A percentile compares a stretch with the other conserved stretches of the same genome.
These are phyloP conservation scores for Leccinum subspadiceum DNA, from an alignment of 1,284 basidiomycete genomes.

Conservation along the genomic window DNA sequence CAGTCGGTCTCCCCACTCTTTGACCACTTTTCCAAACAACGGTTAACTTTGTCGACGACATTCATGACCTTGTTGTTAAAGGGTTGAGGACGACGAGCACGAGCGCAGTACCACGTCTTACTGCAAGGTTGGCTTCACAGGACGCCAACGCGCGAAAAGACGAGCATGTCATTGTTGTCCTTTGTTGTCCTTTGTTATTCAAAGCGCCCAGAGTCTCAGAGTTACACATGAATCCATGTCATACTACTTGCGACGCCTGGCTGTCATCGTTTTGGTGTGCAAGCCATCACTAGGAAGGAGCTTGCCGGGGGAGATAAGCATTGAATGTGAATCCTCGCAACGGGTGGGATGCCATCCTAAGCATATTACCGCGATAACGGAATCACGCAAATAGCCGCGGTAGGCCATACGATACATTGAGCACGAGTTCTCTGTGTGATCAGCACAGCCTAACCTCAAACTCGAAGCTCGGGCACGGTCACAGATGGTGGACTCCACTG, in stretches of 20 bases:
- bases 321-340: no score
- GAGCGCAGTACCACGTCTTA: constrained; percentile 17
- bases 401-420: background rate
- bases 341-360: no score
- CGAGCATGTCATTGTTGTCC: constrained; percentile 28
- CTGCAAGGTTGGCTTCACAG: constrained; percentile 11
- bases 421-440: background rate
- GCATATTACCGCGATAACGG: background rate
- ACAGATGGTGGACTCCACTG: background rate
- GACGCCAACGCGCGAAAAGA: constrained; percentile 21
- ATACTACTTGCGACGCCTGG: no score
- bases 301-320: background rate
- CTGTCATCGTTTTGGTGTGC: no score
- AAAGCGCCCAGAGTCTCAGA: background rate
- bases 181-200: constrained; percentile 30
- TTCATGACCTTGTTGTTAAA: constrained; percentile 42
- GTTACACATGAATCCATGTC: no score
- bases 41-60: constrained; percentile 46
- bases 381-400: background rate
- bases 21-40: constrained; percentile 51
- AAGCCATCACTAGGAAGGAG: no score
- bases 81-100: constrained; percentile 14
- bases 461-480: background rate
- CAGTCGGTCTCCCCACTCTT: constrained; percentile 61
- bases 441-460: background rate